Evolutionary conservation across 2,329 filamentous ascomycete genomes (phyloP).

Genomic region (Fusarium sp.): DNA sequence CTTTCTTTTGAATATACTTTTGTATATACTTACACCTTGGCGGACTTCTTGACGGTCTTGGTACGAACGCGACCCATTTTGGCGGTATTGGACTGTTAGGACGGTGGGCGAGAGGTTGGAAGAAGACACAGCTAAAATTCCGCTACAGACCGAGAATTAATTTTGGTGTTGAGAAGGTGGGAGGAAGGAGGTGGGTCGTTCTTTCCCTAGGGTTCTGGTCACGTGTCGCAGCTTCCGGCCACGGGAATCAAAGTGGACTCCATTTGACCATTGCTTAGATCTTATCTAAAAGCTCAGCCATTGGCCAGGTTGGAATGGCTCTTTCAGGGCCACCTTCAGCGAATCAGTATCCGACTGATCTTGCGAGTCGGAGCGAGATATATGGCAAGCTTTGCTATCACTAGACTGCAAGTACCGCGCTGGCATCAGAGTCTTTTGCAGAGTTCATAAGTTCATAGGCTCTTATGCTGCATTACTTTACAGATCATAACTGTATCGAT

Average conservation of each 20-base stretch:
- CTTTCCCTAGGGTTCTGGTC: constrained; percentile 45
- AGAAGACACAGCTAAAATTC: constrained; percentile 46
- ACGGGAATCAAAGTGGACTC: not conserved
- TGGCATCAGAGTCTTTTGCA: not conserved
- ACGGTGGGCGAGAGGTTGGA: constrained; percentile 52
- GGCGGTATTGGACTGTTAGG: constrained; percentile 60
- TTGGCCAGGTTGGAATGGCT: not conserved
- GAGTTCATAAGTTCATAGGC: not conserved
- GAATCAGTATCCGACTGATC: not conserved
- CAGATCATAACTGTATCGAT: not conserved
- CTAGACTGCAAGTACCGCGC: not conserved
- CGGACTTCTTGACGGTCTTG: constrained; percentile 80
- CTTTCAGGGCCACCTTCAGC: not conserved
- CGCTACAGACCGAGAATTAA: constrained; percentile 42
- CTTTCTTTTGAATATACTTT: not conserved
- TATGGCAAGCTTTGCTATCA: not conserved
- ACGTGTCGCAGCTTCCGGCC: constrained; percentile 3
- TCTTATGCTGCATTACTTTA: not conserved
- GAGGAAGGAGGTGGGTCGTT: constrained; percentile 21
- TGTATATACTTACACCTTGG: constrained; percentile 76
- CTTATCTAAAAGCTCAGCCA: not conserved
- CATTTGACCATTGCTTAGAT: not conserved
- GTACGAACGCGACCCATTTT: constrained; percentile 78
- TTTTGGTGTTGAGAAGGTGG: constrained; percentile 42
- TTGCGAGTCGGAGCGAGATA: not conserved